Conservation (phyloP, 2,329 filamentous ascomycete species). For the Trichoderma sp. region DNA sequence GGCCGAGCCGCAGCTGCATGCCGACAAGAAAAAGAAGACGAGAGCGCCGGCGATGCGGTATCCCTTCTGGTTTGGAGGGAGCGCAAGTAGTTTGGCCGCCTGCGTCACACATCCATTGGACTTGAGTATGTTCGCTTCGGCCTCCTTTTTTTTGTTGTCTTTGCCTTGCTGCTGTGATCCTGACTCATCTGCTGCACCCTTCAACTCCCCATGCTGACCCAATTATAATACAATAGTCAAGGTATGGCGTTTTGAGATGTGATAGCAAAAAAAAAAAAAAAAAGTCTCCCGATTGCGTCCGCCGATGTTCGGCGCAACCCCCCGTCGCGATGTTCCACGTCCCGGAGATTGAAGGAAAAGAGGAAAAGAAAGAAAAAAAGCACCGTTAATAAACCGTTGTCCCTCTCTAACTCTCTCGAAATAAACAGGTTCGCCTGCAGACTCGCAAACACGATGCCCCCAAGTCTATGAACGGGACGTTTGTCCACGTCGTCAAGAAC, state of each 20-base stretch:
- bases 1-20: slow-evolving; percentile 21
- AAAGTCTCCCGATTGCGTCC: neutral
- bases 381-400: neutral
- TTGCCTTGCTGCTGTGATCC: too few species aligned
- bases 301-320: neutral
- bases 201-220: neutral
- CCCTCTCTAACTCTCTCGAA: slow-evolving; percentile 16
- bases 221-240: slow-evolving; percentile 19
- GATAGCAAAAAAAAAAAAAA: neutral
- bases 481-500: slow-evolving; percentile 72
- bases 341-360: neutral
- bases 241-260: slow-evolving; percentile 18
- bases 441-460: slow-evolving; percentile 73
- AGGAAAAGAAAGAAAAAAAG: neutral
- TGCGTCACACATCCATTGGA: slow-evolving; percentile 91
- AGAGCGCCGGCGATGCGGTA: slow-evolving; percentile 50
- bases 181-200: neutral
- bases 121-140: slow-evolving; percentile 59
- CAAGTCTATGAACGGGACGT: slow-evolving; percentile 80
- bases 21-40: slow-evolving; percentile 35
- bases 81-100: slow-evolving; percentile 86
- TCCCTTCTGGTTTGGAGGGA: slow-evolving; percentile 96
- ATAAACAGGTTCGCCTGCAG: slow-evolving; percentile 75
- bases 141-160: neutral
- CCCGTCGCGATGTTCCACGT: neutral